These are phyloP conservation scores for Nymphaea thermarum DNA, from an alignment of 164 flowering plant species.

Conservation along the genomic window DNA sequence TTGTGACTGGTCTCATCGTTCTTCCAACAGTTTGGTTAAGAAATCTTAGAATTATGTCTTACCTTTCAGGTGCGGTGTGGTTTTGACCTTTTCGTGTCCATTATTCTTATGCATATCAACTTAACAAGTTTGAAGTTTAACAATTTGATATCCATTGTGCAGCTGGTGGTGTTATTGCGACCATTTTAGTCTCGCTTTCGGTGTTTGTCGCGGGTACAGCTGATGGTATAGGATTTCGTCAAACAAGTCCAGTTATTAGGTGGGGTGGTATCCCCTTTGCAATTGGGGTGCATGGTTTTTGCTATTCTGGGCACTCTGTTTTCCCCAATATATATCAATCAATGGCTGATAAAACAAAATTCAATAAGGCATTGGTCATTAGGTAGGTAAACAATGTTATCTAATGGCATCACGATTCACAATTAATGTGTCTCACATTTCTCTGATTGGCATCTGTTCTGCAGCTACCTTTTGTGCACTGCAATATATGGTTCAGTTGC, in stretches of 20 bases:
- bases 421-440: background rate
- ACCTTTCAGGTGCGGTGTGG: constrained; percentile 59
- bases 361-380: constrained; percentile 45
- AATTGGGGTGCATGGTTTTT: constrained; percentile 83
- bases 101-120: background rate
- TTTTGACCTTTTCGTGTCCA: background rate
- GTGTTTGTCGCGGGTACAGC: constrained; percentile 41
- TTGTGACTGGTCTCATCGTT: constrained; percentile 53
- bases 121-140: background rate
- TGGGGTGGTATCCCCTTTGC: constrained; percentile 74
- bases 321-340: constrained; percentile 91
- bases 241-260: constrained; percentile 38
- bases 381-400: constrained; percentile 25
- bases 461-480: constrained; percentile 62
- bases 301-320: constrained; percentile 80
- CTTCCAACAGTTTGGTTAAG: constrained; percentile 82
- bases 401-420: background rate
- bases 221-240: constrained; percentile 61
- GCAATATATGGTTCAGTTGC: constrained; percentile 70
- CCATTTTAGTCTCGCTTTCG: constrained; percentile 47
- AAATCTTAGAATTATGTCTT: constrained; percentile 69
- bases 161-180: constrained; percentile 86
- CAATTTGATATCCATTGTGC: constrained; percentile 41
- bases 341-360: constrained; percentile 70
- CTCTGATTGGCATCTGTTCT: background rate